phyloP scores from a whole-genome alignment of 768 basidiomycete genomes.

The Tephrocybe rancida region DNA sequence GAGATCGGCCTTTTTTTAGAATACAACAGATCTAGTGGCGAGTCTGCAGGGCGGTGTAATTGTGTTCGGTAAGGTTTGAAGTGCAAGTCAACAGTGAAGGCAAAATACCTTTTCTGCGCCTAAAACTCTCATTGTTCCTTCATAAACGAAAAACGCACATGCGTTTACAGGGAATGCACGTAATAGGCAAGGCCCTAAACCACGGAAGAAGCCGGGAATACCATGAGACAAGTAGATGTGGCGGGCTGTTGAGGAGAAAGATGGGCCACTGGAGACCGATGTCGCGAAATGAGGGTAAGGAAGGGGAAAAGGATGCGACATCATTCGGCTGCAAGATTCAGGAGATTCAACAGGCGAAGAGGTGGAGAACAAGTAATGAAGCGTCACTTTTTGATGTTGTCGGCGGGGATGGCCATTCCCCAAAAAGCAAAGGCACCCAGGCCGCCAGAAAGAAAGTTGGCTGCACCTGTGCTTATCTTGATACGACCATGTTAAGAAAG shows the following conservation, averaged over 20 bases:
- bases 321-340: constrained; percentile 55
- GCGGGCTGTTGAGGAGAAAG: constrained; percentile 51
- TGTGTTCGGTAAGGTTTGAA: constrained; percentile 3
- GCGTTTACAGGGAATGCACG: constrained; percentile 83
- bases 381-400: constrained; percentile 85
- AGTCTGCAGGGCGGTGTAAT: constrained; percentile 36
- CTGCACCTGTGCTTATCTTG: constrained; percentile 61
- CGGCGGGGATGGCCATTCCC: constrained; percentile 71
- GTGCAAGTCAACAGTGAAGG: constrained; percentile 9
- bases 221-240: constrained; percentile 59
- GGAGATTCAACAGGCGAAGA: constrained; percentile 4
- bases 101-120: constrained; percentile 67
- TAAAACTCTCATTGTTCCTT: constrained; percentile 65
- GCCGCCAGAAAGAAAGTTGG: constrained; percentile 70
- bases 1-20: background rate
- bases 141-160: constrained; percentile 78
- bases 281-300: constrained; percentile 38
- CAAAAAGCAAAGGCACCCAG: constrained; percentile 65
- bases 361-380: constrained; percentile 1
- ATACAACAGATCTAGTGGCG: constrained; percentile 28
- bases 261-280: constrained; percentile 36
- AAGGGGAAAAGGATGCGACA: constrained; percentile 54
- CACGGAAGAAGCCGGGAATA: constrained; percentile 60
- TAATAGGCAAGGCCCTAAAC: constrained; percentile 66
- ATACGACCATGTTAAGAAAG: background rate